Base-by-base conservation (phyloP, 352 stramenopile genomes). In the Globisporangium carolinianum region DNA sequence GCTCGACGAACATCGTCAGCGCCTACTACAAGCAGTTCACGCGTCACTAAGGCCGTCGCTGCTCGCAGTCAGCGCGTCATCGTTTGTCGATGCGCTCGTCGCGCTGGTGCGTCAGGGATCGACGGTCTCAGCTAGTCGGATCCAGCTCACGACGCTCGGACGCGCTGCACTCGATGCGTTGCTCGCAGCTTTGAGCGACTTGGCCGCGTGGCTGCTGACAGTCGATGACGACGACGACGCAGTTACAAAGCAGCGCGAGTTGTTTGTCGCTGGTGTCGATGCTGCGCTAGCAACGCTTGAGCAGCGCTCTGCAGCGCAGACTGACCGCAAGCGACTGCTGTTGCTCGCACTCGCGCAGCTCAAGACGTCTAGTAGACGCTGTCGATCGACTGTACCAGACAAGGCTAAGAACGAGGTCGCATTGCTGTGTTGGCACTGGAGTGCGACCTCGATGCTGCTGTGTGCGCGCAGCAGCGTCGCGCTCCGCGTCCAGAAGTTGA, bases 391-490 rank as follows among this genome's bases (percentile, higher is more conserved):
- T 32, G 24, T 32, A 17, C 18, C 24, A 38, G 6, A 53, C 18
- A 24, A 42, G 10, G 24, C 3, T 48, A 41, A 53, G 55, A 37
- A 36, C 48, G 35, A 53, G 24, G 45, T 76, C 5, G 59, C 72
- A 18, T 68, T 77, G 57, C 14, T 88, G 1, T 67, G 61, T n/a
- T 91, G 82, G 82, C 79, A 91, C 51, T 91, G 79, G 82, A 75
- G 70, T 12, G 58, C 68, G 35, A 68, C 64, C 1, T 69, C 60
- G 8, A 54, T 75, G 61, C 62, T 85, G 46, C 24, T 89, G 56
- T 88, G 79, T 57, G 66, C 72, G 4, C 73, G 82, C 14, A 79
- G 68, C 47, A 60, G 73, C 8, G 47, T 24, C 43, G 62, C 66
- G 1, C 59, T 71, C n/a, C 37, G 51, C 2, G 62, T 73, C 15